These are phyloP conservation scores for Arabidopsis suecica DNA, from an alignment of 345 rosid genomes.

Conservation along the genomic window DNA sequence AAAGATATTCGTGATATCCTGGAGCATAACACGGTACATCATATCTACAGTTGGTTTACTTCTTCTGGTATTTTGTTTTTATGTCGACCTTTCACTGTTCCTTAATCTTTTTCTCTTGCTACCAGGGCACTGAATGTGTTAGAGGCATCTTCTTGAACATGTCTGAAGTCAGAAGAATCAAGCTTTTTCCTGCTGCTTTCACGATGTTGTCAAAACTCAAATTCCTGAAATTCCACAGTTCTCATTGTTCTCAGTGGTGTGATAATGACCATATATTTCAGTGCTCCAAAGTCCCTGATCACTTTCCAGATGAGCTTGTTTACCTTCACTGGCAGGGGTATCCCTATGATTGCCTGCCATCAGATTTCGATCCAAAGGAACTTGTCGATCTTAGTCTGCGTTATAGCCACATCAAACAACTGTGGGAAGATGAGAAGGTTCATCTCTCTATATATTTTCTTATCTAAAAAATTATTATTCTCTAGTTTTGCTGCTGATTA, in stretches of 20 bases:
- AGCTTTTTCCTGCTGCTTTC: conserved; percentile 36
- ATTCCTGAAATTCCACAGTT: conserved; percentile 42
- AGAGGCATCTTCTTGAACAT: conserved; percentile 45
- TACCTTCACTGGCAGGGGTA: conserved; percentile 47
- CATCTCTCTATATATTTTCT: neutral
- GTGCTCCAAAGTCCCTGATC: conserved; percentile 2
- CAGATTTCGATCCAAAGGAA: conserved; percentile 34
- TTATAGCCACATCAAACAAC: conserved; percentile 35
- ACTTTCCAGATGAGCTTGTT: conserved; percentile 36
- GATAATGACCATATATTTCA: neutral
- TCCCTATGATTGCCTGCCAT: conserved; percentile 40
- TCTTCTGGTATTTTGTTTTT: neutral
- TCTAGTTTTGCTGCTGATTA: neutral
- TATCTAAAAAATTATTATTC: neutral
- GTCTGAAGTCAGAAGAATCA: conserved; percentile 20
- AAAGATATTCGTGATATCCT: conserved; percentile 37
- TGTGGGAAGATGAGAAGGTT: conserved; percentile 46
- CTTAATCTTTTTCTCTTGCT: neutral
- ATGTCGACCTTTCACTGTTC: neutral
- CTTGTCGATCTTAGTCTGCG: conserved; percentile 36
- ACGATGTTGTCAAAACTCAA: conserved; percentile 44
- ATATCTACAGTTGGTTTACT: neutral
- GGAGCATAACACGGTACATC: neutral
- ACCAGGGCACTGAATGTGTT: conserved; percentile 43
- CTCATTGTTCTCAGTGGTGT: conserved; percentile 33